phyloP scores from a whole-genome alignment of 140 eudicot genomes.

The Oenanthe javanica region DNA sequence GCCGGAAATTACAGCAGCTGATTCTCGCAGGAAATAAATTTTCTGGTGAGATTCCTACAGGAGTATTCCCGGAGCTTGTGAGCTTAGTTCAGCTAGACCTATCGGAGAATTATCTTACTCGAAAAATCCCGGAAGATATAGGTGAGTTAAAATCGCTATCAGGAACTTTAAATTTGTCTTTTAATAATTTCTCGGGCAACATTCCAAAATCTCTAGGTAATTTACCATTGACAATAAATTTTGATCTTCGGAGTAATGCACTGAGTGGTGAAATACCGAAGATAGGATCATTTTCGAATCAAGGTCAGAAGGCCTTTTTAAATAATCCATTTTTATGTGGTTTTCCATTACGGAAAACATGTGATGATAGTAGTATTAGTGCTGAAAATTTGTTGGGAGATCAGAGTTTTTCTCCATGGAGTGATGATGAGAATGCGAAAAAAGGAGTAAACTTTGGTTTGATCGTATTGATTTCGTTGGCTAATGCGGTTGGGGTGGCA shows the following conservation, averaged over 20 bases:
- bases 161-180: slow-evolving; percentile 73
- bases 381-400: slow-evolving; percentile 24
- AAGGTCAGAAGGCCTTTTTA: slow-evolving; percentile 83
- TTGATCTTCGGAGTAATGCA: slow-evolving; percentile 56
- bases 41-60: slow-evolving; percentile 62
- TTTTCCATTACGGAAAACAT: slow-evolving; percentile 59
- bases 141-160: slow-evolving; percentile 73
- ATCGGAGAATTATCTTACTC: slow-evolving; percentile 46
- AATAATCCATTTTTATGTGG: slow-evolving; percentile 76
- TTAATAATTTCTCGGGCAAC: slow-evolving; percentile 53
- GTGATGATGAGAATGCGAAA: slow-evolving; percentile 6
- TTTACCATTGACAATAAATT: slow-evolving; percentile 79
- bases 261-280: slow-evolving; percentile 83
- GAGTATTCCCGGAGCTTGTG: slow-evolving; percentile 56
- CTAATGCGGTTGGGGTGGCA: slow-evolving; percentile 76
- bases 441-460: slow-evolving; percentile 67
- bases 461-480: slow-evolving; percentile 62
- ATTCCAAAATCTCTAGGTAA: slow-evolving; percentile 71
- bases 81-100: slow-evolving; percentile 72
- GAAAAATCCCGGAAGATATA: slow-evolving; percentile 68
- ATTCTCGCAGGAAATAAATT: slow-evolving; percentile 49
- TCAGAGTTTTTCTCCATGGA: slow-evolving; percentile 24
- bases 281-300: slow-evolving; percentile 70
- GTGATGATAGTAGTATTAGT: slow-evolving; percentile 14
- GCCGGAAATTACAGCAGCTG: slow-evolving; percentile 70